Evolutionary conservation across 2,329 filamentous ascomycete genomes (phyloP).

Genomic region (Ceratocystis cubensis): DNA sequence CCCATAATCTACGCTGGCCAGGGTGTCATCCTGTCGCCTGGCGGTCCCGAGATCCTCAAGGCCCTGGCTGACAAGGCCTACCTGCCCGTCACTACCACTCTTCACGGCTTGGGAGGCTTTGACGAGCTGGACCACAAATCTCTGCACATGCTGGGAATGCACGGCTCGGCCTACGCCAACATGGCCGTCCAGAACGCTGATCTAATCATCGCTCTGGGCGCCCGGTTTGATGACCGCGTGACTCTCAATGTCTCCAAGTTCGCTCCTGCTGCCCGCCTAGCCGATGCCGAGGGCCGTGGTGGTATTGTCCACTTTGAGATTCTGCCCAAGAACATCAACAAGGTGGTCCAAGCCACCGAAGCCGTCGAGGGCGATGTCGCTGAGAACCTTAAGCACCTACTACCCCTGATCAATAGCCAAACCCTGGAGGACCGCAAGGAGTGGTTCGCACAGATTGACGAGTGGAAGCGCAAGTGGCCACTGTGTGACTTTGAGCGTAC

Average conservation of each 20-base stretch:
- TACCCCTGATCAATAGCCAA: slow-evolving; percentile 57
- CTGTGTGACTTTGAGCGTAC: slow-evolving; percentile 69
- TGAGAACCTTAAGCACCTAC: slow-evolving; percentile 59
- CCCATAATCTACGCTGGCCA: slow-evolving; percentile 92
- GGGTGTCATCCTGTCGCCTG: slow-evolving; percentile 67
- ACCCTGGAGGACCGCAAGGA: slow-evolving; percentile 55
- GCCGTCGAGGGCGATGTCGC: slow-evolving; percentile 88
- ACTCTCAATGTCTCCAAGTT: slow-evolving; percentile 73
- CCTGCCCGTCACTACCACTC: slow-evolving; percentile 90
- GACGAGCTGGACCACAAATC: slow-evolving; percentile 91
- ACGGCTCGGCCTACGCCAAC: slow-evolving; percentile 93
- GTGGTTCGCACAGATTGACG: slow-evolving; percentile 82
- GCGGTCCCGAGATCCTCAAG: slow-evolving; percentile 67
- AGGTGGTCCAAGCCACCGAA: slow-evolving; percentile 92
- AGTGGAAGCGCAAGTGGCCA: slow-evolving; percentile 87
- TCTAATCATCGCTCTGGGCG: slow-evolving; percentile 86
- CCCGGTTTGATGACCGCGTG: slow-evolving; percentile 92
- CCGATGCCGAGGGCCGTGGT: slow-evolving; percentile 71
- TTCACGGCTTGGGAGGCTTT: slow-evolving; percentile 83
- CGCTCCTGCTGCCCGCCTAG: slow-evolving; percentile 73
- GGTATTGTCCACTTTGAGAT: slow-evolving; percentile 98
- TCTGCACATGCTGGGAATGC: slow-evolving; percentile 97
- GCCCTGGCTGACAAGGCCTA: slow-evolving; percentile 79
- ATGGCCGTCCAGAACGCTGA: slow-evolving; percentile 97
- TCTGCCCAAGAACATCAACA: slow-evolving; percentile 99